These are phyloP conservation scores for Macroventuria anomochaeta DNA, from an alignment of 2,329 filamentous ascomycete species.

Conservation along the genomic window DNA sequence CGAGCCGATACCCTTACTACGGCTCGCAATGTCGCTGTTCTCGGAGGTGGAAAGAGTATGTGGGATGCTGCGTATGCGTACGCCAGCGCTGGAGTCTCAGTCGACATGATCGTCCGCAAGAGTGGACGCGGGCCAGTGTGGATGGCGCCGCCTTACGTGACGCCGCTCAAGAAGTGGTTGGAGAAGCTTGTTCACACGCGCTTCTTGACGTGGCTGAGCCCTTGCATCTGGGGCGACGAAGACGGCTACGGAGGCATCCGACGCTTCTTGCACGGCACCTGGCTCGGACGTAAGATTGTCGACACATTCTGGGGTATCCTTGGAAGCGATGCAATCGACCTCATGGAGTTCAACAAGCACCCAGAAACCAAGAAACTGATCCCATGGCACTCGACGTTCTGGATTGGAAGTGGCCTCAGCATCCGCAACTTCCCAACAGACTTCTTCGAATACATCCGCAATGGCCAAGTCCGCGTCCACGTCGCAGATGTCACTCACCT, in stretches of 20 bases:
- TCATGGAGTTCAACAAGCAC: slow-evolving; percentile 55
- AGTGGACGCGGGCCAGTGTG: slow-evolving; percentile 66
- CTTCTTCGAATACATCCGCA: slow-evolving; percentile 63
- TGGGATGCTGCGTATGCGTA: slow-evolving; percentile 69
- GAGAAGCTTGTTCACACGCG: slow-evolving; percentile 72
- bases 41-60: slow-evolving; percentile 68
- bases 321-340: slow-evolving; percentile 58
- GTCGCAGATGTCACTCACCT: slow-evolving; percentile 62
- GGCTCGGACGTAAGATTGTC: slow-evolving; percentile 63
- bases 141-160: slow-evolving; percentile 68
- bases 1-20: slow-evolving; percentile 48
- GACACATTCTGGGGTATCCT: slow-evolving; percentile 64
- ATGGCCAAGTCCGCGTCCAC: slow-evolving; percentile 62
- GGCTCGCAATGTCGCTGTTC: slow-evolving; percentile 54
- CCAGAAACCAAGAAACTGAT: slow-evolving; percentile 51
- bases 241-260: slow-evolving; percentile 65
- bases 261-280: slow-evolving; percentile 64
- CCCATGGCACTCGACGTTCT: slow-evolving; percentile 55
- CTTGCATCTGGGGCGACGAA: slow-evolving; percentile 72
- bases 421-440: slow-evolving; percentile 67
- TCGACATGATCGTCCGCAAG: slow-evolving; percentile 65
- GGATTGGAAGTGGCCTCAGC: slow-evolving; percentile 63
- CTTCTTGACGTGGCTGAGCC: slow-evolving; percentile 75
- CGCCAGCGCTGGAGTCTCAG: slow-evolving; percentile 62
- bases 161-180: slow-evolving; percentile 70